Conservation (phyloP, 768 basidiomycete genomes). For the Amylocystis lapponica region DNA sequence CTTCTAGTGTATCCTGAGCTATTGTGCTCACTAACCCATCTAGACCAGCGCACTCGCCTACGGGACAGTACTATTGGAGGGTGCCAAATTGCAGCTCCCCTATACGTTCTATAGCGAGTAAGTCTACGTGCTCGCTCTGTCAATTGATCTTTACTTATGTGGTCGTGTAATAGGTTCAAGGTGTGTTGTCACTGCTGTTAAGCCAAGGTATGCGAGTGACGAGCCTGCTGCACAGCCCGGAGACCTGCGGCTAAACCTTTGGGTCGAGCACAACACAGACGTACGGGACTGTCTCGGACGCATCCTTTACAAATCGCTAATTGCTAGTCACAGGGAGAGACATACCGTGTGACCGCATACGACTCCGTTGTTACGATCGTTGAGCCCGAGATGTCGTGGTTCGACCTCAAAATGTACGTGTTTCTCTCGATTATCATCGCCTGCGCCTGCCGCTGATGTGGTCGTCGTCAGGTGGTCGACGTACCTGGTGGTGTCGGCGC, state of each 20-base stretch:
- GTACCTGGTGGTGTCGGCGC: constrained; percentile 60
- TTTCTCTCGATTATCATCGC: background rate
- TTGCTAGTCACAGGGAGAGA: constrained; percentile 39
- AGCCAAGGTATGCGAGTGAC: too few relatives aligned
- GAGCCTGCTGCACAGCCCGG: constrained; percentile 52
- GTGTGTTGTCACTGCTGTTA: too few relatives aligned
- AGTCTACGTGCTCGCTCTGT: constrained; percentile 26
- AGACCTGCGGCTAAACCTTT: constrained; percentile 66
- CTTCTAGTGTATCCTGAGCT: background rate
- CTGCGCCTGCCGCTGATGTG: too few relatives aligned
- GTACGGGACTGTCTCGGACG: constrained; percentile 39
- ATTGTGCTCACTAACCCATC: background rate
- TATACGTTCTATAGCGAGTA: constrained; percentile 81
- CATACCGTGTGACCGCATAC: constrained; percentile 60
- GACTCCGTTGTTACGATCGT: constrained; percentile 75
- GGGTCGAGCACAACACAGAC: constrained; percentile 66
- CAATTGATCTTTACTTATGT: background rate
- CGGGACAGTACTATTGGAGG: constrained; percentile 45
- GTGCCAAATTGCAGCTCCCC: constrained; percentile 58
- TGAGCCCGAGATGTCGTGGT: constrained; percentile 70
- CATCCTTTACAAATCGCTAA: background rate
- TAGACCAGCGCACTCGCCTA: constrained; percentile 59
- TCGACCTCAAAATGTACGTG: constrained; percentile 77
- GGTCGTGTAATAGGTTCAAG: constrained; percentile 8
- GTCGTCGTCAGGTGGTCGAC: constrained; percentile 51